These are phyloP conservation scores for Hortiboletus flavorubellus DNA, from an alignment of 768 basidiomycete genomes.

Conservation along the genomic window DNA sequence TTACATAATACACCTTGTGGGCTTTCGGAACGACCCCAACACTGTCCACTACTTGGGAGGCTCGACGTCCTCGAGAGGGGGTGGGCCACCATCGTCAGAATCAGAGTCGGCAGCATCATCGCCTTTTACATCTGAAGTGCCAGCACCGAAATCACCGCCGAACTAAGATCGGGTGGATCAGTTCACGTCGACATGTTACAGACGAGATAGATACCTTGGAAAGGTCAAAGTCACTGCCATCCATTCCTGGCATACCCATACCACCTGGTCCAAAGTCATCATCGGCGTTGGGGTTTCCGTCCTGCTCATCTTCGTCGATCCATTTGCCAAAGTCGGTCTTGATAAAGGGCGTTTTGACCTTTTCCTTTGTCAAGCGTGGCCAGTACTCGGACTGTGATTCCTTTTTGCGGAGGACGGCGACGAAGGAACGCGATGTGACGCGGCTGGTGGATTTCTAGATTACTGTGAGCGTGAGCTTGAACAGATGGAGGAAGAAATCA, in stretches of 20 bases:
- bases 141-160: constrained; percentile 28
- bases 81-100: constrained; percentile 61
- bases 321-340: constrained; percentile 96
- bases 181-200: constrained; percentile 4
- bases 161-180: constrained; percentile 15
- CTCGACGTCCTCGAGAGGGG: constrained; percentile 74
- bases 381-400: constrained; percentile 74
- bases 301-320: constrained; percentile 98
- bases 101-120: constrained; percentile 33
- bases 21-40: not conserved
- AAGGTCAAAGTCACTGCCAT: constrained; percentile 49
- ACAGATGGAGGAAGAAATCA: not conserved
- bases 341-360: constrained; percentile 72
- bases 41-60: constrained; percentile 14
- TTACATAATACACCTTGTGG: constrained; percentile 14
- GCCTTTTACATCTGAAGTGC: not conserved
- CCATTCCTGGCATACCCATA: constrained; percentile 41
- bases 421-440: constrained; percentile 66
- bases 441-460: constrained; percentile 38
- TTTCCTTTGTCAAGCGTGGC: constrained; percentile 91
- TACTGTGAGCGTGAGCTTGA: constrained; percentile 1
- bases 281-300: constrained; percentile 44
- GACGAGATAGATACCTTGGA: constrained; percentile 43
- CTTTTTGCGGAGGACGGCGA: constrained; percentile 77
- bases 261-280: constrained; percentile 37